Evolutionary conservation across 768 basidiomycete species (phyloP), one percentile per base, ranked within the genome.

Genomic region (Tylopilus felleus): DNA sequence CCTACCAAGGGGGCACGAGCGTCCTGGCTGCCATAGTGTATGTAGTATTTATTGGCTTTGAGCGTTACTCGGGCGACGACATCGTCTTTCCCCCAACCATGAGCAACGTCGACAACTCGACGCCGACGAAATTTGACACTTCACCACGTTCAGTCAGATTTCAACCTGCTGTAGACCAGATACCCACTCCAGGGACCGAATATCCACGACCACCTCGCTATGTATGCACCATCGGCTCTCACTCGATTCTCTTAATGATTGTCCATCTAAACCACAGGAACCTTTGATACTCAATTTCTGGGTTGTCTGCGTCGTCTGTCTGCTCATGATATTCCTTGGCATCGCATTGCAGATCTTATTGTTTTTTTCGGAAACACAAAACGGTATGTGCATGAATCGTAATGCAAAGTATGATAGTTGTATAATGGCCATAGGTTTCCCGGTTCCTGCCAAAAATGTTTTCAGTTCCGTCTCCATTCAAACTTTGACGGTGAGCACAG

Each of bases 391-490:
- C 40, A 49, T 35, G 10, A 22, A 6, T 14, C 36, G 16, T 28
- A 9, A 43, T 35, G 7, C 46, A 38, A 48, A 19, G 19, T 16
- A 12, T 35, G 5, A 22, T 42, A 16, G 14, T 47, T 31, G n/a
- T 49, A 4, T 47, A 28, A 53, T n/a, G 45, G 43, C 19, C 21
- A 47, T 56, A 86, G 84, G 85, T 19, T 87, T 82, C 58, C 31
- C 53, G 29, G 81, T 85, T 19, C 80, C 81, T 14, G 46, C 64
- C 29, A 69, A 67, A 40, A 85, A 82, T 59, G 68, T 79, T 0
- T 77, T 86, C 56, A 67, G 71, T 8, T 65, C 80, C 27, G 74
- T 77, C 8, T 82, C 82, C 12, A 71, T 70, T 25, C 69, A 74
- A 29, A 74, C 75, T 56, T 54, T 80, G 39, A 76, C 75, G 69